These are phyloP conservation scores for Termitomyces bulborhizus DNA, from an alignment of 768 basidiomycete species.

Conservation along the genomic window DNA sequence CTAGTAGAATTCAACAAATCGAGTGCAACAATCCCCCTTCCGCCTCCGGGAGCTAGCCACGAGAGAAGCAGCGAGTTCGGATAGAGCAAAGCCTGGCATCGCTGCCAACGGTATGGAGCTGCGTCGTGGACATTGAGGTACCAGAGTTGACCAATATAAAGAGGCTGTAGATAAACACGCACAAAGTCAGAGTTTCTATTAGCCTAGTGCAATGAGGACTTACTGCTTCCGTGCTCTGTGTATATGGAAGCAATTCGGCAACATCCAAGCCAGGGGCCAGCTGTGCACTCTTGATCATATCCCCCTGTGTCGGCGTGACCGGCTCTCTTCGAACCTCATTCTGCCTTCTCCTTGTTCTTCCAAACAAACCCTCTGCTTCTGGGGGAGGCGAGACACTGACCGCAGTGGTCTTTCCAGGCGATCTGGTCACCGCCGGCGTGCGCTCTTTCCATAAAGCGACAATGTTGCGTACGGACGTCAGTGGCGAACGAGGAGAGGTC, in stretches of 20 bases:
- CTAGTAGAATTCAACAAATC: no score
- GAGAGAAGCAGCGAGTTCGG: no score
- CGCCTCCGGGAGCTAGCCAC: no score
- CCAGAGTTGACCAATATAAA: no score
- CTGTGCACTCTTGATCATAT: conserved; percentile 23
- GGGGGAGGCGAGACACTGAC: conserved; percentile 30
- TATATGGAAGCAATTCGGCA: conserved; percentile 39
- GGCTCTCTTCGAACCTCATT: conserved; percentile 4
- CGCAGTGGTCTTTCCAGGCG: conserved; percentile 28
- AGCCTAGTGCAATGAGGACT: conserved; percentile 15
- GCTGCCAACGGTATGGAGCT: no score
- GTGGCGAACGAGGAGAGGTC: conserved; percentile 61
- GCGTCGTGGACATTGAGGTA: no score
- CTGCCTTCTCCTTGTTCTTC: conserved; percentile 38
- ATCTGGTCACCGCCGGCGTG: conserved; percentile 44
- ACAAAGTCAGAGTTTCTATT: conserved; percentile 8
- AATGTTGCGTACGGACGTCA: conserved; percentile 71
- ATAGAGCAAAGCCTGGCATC: no score
- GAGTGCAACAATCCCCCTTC: no score
- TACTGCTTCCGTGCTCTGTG: conserved; percentile 44
- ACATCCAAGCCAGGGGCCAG: conserved; percentile 40
- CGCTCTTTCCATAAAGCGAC: conserved; percentile 79
- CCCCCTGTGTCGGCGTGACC: conserved; percentile 16
- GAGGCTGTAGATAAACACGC: no score
- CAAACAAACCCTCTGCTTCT: conserved; percentile 44